Evolutionary conservation across 345 rosid species (phyloP).

Genomic region (Carallia pectinifolia): DNA sequence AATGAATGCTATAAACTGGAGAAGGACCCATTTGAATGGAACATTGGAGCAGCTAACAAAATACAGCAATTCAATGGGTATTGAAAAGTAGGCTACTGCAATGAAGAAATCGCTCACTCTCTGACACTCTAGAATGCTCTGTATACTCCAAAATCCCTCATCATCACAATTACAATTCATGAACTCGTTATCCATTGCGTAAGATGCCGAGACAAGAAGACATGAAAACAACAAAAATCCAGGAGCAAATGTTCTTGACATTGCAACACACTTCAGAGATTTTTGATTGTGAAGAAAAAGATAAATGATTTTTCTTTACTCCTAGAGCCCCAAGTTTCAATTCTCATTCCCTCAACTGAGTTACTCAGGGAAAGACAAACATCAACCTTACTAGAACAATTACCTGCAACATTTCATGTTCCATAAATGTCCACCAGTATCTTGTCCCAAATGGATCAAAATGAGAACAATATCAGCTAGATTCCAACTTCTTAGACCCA

Average conservation of each 20-base stretch:
- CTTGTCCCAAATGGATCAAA: not conserved
- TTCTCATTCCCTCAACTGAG: constrained; percentile 1
- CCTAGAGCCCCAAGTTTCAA: constrained; percentile 1
- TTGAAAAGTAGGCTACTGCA: constrained; percentile 88
- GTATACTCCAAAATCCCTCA: constrained; percentile 67
- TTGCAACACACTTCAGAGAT: constrained; percentile 27
- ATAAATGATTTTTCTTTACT: not conserved
- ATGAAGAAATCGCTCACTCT: constrained; percentile 89
- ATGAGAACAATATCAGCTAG: not conserved
- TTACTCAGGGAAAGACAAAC: not conserved
- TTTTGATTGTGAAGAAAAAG: not conserved
- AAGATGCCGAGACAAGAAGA: constrained; percentile 41
- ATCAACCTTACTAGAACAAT: not conserved
- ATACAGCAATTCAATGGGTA: constrained; percentile 89
- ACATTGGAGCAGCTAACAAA: constrained; percentile 83
- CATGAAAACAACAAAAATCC: constrained; percentile 45
- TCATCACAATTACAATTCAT: constrained; percentile 79
- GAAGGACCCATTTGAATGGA: constrained; percentile 97
- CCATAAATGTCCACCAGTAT: constrained; percentile 12
- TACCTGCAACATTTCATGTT: constrained; percentile 18
- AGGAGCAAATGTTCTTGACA: constrained; percentile 63
- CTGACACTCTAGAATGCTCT: constrained; percentile 73
- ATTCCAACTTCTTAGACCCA: constrained; percentile 35
- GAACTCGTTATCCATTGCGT: constrained; percentile 51
- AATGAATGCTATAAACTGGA: constrained; percentile 80